Conservation (phyloP, 2,329 filamentous ascomycete genomes). For the Fusarium multiceps region DNA sequence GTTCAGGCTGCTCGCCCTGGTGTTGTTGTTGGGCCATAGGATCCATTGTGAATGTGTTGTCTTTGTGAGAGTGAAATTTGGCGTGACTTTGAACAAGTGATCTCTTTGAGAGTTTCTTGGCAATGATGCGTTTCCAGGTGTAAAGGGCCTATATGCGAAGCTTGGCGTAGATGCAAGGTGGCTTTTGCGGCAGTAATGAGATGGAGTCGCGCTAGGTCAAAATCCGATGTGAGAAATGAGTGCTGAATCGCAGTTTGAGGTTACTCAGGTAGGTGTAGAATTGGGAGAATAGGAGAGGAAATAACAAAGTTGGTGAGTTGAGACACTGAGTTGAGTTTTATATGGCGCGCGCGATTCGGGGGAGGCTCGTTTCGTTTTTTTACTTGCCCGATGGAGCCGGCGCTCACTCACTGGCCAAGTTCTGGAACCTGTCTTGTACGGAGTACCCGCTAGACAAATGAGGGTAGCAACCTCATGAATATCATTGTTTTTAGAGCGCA, state of each 20-base stretch:
- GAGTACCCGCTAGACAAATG: conserved; percentile 17
- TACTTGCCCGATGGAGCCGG: conserved; percentile 35
- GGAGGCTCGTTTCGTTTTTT: conserved; percentile 30
- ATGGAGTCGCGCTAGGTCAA: neutral
- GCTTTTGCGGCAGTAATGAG: neutral
- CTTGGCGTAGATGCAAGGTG: conserved; percentile 4
- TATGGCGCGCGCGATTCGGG: conserved; percentile 38
- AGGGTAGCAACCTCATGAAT: conserved; percentile 26
- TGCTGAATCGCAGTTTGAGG: neutral
- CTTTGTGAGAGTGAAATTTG: neutral
- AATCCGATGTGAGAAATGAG: neutral
- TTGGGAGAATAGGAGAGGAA: neutral
- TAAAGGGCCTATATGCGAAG: neutral
- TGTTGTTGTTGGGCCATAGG: conserved; percentile 43
- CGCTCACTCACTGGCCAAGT: conserved; percentile 32
- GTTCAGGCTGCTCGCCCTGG: conserved; percentile 43
- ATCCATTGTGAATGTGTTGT: conserved; percentile 34
- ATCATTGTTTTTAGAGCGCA: conserved; percentile 8
- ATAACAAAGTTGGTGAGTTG: conserved; percentile 15
- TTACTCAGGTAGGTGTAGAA: neutral
- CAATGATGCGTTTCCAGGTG: neutral
- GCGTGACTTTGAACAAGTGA: neutral
- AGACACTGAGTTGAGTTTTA: conserved; percentile 43
- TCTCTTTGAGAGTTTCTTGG: neutral
- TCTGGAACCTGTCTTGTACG: conserved; percentile 27